phyloP scores from a whole-genome alignment of 2,329 filamentous ascomycete genomes.

The Diaporthe australafricana region DNA sequence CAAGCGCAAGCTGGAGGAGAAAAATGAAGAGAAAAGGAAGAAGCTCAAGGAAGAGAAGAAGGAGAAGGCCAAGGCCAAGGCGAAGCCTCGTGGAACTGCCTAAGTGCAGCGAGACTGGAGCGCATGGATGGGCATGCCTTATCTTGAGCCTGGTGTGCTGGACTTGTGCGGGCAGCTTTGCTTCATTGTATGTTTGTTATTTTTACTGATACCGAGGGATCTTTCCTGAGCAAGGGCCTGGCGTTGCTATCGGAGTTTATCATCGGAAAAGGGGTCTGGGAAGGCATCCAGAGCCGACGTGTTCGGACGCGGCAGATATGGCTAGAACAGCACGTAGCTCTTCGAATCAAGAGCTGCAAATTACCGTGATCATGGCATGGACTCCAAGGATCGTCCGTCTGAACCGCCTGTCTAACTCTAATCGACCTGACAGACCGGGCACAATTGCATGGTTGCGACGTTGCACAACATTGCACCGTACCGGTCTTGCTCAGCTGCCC shows the following conservation, averaged over 20 bases:
- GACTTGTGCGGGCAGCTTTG: neutral
- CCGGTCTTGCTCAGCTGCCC: neutral
- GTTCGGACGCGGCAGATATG: slow-evolving; percentile 5
- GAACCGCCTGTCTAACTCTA: slow-evolving; percentile 1
- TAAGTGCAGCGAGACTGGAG: slow-evolving; percentile 42
- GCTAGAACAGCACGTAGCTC: neutral
- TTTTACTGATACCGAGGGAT: slow-evolving; percentile 31
- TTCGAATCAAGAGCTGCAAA: slow-evolving; percentile 2
- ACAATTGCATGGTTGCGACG: slow-evolving; percentile 7
- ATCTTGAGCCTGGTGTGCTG: neutral
- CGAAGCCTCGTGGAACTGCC: slow-evolving; percentile 79
- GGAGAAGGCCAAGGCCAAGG: slow-evolving; percentile 91
- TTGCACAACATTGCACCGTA: neutral
- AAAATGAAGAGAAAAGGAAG: slow-evolving; percentile 93
- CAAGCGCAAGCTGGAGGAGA: slow-evolving; percentile 95
- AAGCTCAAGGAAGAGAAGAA: slow-evolving; percentile 94
- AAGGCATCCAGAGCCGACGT: neutral
- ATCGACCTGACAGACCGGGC: slow-evolving; percentile 16
- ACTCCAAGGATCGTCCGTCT: neutral
- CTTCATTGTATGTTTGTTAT: neutral
- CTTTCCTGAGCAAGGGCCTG: slow-evolving; percentile 13
- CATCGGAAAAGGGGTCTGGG: slow-evolving; percentile 13
- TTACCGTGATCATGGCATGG: neutral
- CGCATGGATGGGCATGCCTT: neutral
- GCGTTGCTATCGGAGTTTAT: slow-evolving; percentile 36